A percentile compares a stretch with the other conserved stretches of the same genome.
These are phyloP conservation scores for Komagataella phaffii DNA, from an alignment of 805 yeast species.

Conservation along the genomic window DNA sequence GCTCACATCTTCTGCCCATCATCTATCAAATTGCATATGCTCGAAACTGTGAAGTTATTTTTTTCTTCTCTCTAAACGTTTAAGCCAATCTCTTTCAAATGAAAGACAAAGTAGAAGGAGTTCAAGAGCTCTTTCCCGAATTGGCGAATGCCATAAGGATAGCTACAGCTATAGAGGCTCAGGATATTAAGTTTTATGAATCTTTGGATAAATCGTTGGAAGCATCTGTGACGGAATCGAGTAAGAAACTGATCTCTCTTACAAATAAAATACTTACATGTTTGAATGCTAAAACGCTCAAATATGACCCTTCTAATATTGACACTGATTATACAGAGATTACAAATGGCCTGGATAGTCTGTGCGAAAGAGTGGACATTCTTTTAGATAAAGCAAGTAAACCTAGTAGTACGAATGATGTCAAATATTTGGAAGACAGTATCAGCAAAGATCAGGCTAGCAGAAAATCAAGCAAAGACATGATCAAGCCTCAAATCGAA, in stretches of 20 bases:
- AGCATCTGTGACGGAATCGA: conserved; percentile 21
- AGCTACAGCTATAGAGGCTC: conserved; percentile 57
- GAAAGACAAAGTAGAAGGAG: neutral
- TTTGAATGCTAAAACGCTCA: conserved; percentile 10
- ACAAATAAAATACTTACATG: conserved; percentile 12
- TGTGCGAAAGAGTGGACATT: conserved; percentile 68
- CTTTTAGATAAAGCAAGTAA: conserved; percentile 35
- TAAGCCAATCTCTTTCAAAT: neutral
- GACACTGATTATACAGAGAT: conserved; percentile 33
- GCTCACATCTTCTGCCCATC: no score
- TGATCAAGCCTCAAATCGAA: conserved; percentile 55
- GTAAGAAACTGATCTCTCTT: conserved; percentile 15
- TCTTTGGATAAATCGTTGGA: conserved; percentile 55
- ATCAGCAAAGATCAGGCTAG: conserved; percentile 4
- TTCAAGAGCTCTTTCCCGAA: conserved; percentile 16
- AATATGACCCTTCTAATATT: conserved; percentile 10
- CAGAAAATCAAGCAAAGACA: conserved; percentile 12
- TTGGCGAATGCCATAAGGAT: conserved; percentile 49
- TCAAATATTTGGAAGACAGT: conserved; percentile 40
- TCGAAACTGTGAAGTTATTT: neutral
- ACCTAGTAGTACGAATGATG: conserved; percentile 7
- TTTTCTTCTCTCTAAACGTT: neutral
- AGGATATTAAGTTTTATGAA: conserved; percentile 67
- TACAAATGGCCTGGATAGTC: conserved; percentile 47
- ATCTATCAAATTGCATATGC: neutral